A percentile compares a stretch with the other conserved stretches of the same genome.
Evolutionary conservation across 23 red algal genomes (phyloP).

Genomic region (Cyanidioschyzon merolae): DNA sequence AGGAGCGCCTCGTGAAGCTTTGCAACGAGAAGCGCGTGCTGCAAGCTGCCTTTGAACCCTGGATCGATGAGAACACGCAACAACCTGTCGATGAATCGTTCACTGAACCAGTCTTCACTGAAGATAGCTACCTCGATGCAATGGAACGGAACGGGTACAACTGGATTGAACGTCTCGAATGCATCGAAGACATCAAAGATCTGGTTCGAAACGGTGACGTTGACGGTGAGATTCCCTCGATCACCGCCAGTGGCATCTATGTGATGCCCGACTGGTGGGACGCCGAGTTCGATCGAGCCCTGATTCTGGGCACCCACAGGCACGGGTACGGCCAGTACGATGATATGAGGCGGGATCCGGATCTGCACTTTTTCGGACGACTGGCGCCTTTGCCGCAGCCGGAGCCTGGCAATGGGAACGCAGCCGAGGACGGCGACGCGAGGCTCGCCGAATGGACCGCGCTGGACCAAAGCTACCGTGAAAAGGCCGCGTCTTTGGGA

Average conservation of each 20-base stretch:
- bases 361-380: conserved; percentile 29
- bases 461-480: conserved; percentile 3
- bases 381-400: conserved; percentile 17
- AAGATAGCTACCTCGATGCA: conserved; percentile 6
- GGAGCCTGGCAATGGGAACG: neutral
- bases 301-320: conserved; percentile 26
- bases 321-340: conserved; percentile 39
- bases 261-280: conserved; percentile 36
- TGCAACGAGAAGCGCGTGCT: conserved; percentile 12
- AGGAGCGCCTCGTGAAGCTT: neutral
- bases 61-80: neutral
- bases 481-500: neutral
- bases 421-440: neutral
- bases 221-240: conserved; percentile 23
- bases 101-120: neutral
- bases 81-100: conserved; percentile 1
- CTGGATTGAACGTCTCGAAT: conserved; percentile 35
- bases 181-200: conserved; percentile 13
- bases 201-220: conserved; percentile 21
- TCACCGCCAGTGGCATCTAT: conserved; percentile 32
- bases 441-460: neutral
- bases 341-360: conserved; percentile 30
- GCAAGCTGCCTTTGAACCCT: neutral
- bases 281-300: conserved; percentile 39
- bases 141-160: conserved; percentile 18